Conservation (phyloP, 2,329 filamentous ascomycete species). For the Cladosporium velox region DNA sequence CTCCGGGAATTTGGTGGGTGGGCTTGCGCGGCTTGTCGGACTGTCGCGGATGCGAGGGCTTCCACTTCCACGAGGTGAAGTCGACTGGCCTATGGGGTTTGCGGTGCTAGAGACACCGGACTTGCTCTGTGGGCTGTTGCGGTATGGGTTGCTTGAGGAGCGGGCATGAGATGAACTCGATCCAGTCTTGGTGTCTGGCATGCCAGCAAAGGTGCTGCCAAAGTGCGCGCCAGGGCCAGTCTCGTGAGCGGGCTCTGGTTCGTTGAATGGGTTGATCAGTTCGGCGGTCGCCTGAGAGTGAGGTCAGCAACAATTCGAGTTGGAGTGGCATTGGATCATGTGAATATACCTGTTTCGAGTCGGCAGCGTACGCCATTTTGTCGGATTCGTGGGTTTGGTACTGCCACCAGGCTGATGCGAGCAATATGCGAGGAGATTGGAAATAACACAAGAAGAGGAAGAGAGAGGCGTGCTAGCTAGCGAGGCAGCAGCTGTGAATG, state of each 20-base stretch:
- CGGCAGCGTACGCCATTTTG: conserved; percentile 13
- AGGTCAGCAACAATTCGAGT: conserved; percentile 23
- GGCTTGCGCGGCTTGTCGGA: conserved; percentile 10
- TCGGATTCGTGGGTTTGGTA: not conserved
- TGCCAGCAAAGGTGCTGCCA: conserved; percentile 47
- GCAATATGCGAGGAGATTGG: not conserved
- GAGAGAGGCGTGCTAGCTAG: not conserved
- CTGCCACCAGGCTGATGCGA: not conserved
- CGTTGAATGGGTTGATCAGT: conserved; percentile 69
- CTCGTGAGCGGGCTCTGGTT: conserved; percentile 67
- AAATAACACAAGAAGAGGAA: not conserved
- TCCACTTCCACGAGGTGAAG: conserved; percentile 1
- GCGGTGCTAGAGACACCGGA: not conserved
- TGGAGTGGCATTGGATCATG: not conserved
- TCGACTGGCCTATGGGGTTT: conserved; percentile 9
- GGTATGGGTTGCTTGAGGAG: conserved; percentile 48
- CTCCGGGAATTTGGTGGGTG: conserved; percentile 45
- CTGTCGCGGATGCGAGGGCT: conserved; percentile 17
- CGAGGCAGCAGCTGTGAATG: conserved; percentile 5
- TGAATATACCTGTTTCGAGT: conserved; percentile 13
- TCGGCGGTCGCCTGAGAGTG: conserved; percentile 61
- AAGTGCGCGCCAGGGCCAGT: conserved; percentile 65
- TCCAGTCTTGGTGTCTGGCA: conserved; percentile 37
- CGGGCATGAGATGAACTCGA: conserved; percentile 12
- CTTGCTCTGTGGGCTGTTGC: conserved; percentile 9